Percentiles rank a stretch among this genome's conserved stretches.
Conservation (phyloP, 345 rosid species). For the Populus deltoides region DNA sequence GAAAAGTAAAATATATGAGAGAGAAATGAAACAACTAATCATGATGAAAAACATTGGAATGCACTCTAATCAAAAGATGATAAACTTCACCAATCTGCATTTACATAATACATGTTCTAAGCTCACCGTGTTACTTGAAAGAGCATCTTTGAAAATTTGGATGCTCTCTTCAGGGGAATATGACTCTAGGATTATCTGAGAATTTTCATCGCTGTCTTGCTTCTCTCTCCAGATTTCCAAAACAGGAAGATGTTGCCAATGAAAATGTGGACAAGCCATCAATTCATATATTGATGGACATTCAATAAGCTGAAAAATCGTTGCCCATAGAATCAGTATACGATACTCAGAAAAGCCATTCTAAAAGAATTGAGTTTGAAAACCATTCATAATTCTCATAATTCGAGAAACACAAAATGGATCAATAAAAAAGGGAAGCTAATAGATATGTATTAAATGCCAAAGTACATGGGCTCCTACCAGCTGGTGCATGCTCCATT, state of each 20-base stretch:
- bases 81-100: neutral
- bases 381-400: neutral
- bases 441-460: constrained; percentile 10
- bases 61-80: neutral
- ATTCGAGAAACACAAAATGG: neutral
- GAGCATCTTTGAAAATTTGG: constrained; percentile 62
- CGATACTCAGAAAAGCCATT: neutral
- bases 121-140: constrained; percentile 68
- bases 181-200: constrained; percentile 61
- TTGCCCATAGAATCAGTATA: neutral
- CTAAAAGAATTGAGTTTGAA: neutral
- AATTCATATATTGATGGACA: constrained; percentile 86
- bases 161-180: constrained; percentile 54
- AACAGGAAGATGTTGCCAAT: constrained; percentile 60
- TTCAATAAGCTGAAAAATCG: constrained; percentile 68
- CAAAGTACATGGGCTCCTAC: constrained; percentile 32
- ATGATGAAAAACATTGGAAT: neutral
- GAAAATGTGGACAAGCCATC: constrained; percentile 70
- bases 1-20: neutral
- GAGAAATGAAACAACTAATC: neutral
- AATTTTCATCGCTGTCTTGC: constrained; percentile 43
- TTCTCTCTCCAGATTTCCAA: constrained; percentile 74
- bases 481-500: constrained; percentile 99
- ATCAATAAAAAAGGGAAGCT: neutral
- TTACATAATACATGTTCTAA: constrained; percentile 2